Evolutionary conservation across 345 rosid genomes (phyloP).

Genomic region (Pistacia vera): DNA sequence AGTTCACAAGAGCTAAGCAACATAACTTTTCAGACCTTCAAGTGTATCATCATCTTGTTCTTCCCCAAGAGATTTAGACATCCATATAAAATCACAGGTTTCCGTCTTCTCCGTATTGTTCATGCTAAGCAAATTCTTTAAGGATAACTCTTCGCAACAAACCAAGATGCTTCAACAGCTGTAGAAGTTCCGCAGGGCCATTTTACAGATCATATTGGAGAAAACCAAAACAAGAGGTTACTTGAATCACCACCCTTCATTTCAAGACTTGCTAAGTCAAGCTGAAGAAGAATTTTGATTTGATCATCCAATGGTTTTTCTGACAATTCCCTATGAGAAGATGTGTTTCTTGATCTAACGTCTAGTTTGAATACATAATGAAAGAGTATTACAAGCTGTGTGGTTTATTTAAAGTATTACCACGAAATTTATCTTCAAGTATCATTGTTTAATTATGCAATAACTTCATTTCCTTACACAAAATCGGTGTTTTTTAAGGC

Average conservation of each 20-base stretch:
- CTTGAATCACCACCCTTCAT: slow-evolving; percentile 18
- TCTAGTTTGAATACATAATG: no score
- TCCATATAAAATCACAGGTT: slow-evolving; percentile 5
- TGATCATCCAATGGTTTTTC: slow-evolving; percentile 15
- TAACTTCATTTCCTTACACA: neutral
- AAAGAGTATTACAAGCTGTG: no score
- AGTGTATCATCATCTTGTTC: neutral
- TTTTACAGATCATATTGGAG: slow-evolving; percentile 43
- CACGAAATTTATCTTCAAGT: no score
- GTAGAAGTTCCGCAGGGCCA: slow-evolving; percentile 40
- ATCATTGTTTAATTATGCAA: neutral
- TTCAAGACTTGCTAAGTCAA: no score
- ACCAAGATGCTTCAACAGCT: neutral
- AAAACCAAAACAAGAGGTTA: slow-evolving; percentile 39
- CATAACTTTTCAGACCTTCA: no score
- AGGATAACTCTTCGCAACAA: neutral
- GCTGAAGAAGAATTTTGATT: no score
- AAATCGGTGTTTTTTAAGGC: neutral
- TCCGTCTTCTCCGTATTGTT: slow-evolving; percentile 17
- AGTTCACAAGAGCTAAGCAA: no score
- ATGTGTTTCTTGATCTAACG: slow-evolving; percentile 27
- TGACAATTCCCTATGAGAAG: slow-evolving; percentile 45
- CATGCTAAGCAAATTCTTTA: slow-evolving; percentile 12
- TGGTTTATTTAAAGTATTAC: no score
- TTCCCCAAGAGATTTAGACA: neutral